Base-by-base conservation (phyloP, 225 moss, liverwort and hornwort species). In the Pseudisothecium myosuroides region DNA sequence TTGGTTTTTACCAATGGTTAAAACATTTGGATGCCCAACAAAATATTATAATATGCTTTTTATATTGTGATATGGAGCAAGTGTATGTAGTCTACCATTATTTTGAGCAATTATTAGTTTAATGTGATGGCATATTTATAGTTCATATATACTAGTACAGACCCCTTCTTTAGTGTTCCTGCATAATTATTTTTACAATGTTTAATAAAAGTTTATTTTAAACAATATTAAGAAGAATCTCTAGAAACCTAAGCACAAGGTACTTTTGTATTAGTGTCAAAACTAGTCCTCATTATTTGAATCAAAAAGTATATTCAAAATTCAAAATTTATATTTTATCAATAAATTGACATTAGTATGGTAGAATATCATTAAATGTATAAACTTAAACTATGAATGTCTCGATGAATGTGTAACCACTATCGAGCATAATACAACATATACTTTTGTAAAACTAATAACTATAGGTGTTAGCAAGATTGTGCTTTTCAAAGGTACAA, bases 101-200 rank as follows among this genome's bases (percentile, higher is more conserved):
- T 54, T 37, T 37, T 36, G 24, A 37, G 8, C 3, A 37, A 37
- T 26, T 37, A 5, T 55, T 78, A 37, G 37, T 37, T 55, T 37
- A 55, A 54, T 78, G 37, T 55, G 11, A 16, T 36, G 21, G 4
- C 2, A 1, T 36, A 36, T 76, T 36, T 52, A 34, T 23, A 23
- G 24, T 54, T 37, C 1, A 10, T 4, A 22, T 52, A 74, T 1
- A 49, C 20, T 34, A 20, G 5, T 29, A 47, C 47, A 10, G n/a
- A 23, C 2, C 4, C 4, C 19, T 0, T 2, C 31, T 47, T 18
- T 19, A 19, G 1, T 7, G 1, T 47, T 74, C 4, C 1, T 2
- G 7, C 18, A 18, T 4, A 7, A 11, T 11, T 75, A 74, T 11
- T 49, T 27, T 31, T 50, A 17, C 10, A 45, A 72, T 16, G 3